Base-by-base conservation (phyloP, 2,329 filamentous ascomycete genomes). In the Didymella sp. region DNA sequence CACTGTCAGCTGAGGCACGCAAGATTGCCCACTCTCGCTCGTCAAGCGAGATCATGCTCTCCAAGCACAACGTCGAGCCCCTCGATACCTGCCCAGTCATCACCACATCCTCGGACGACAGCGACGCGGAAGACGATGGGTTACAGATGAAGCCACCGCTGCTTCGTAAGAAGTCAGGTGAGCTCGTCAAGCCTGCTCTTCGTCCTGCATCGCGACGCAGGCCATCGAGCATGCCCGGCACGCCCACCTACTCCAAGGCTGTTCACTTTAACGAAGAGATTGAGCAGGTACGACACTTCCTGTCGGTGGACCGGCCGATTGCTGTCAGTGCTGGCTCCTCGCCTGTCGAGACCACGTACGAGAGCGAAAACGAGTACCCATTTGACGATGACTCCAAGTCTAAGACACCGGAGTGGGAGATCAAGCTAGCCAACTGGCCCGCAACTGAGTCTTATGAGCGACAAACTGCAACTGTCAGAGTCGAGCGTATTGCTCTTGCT, bases 181-280 rank as follows among this genome's bases (percentile, higher is more conserved):
- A 99, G 78, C 84, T 99, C 31, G 95, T 99, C 56, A 89, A 95
- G 68, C 95, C 95, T 12, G 95, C 95, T 19, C 84, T 99, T 48
- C 88, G 95, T 47, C 87, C 89, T 35, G 82, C 91, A 12, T 90
- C 90, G n/a, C 85, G 86, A 63, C 85, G 91, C 63, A 86, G 95
- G 56, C 94, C 94, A 0, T 96, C 91, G 3, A 98, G 94, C 79
- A 96, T 98, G 91, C 95, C 95, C 8, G 95, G 95, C 51, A 99
- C 95, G 0, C 95, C 95, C 0, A 95, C 94, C 8, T 98, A 94
- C 73, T 90, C 89, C 66, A 99, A 99, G 77, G 92, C 91, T 12
- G 95, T 99, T n/a, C 95, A 99, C 77, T 99, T 99, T 73, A 95
- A 98, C 77, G 91, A 94, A 24, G 91, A 96, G 72, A 86, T 98